Base-by-base conservation (phyloP, 1,284 basidiomycete genomes). In the Cutaneotrichosporon arboriforme region DNA sequence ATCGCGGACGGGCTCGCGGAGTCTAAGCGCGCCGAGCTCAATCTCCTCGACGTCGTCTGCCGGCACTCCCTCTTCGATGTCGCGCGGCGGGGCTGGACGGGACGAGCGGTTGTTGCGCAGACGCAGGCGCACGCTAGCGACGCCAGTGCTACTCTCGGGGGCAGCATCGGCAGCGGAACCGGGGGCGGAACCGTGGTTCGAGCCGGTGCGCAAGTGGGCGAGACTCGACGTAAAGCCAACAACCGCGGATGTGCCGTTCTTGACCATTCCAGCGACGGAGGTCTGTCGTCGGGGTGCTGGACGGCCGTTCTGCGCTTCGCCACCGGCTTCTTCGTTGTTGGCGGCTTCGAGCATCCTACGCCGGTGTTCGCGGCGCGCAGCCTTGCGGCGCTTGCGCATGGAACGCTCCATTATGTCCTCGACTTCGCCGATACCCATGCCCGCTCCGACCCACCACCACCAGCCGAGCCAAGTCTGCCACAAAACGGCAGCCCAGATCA, bases 371-470 rank as follows among this genome's bases (percentile, higher is more conserved):
- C 54, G 45, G 2, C 57, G 57, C 1, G 57, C 68, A 1, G 61
- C 53, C 58, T 67, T 68, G 13, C 68, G 64, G 37, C 69, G 70
- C 57, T 68, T 70, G 23, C 65, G 59, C 46, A 73, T 61, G 20
- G 68, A 63, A 41, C 71, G 60, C 58, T 71, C 66, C 66, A 76
- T 70, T 23, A 76, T 69, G 54, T 76, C 72, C 61, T 77, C 74
- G 42, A 76, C 75, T 52, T 76, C 56, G 31, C 59, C 59, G 49
- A 84, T 78, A 69, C 81, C 78, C 84, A 87, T 81, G 55, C 90
- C 90, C 1, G 88, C 85, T 15, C 92, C 92, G 18, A 93, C 90
- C 91, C 91, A 97, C 90, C 90, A 93, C 90, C 90, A 93, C 88
- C 89, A 94, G 0, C 88, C 89, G 46, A 79, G 58, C 76, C 71